Percentiles rank a stretch among this genome's conserved stretches.
Evolutionary conservation across 192 early-diverging fungal genomes (phyloP).

Genomic region (Coemansia sp.): DNA sequence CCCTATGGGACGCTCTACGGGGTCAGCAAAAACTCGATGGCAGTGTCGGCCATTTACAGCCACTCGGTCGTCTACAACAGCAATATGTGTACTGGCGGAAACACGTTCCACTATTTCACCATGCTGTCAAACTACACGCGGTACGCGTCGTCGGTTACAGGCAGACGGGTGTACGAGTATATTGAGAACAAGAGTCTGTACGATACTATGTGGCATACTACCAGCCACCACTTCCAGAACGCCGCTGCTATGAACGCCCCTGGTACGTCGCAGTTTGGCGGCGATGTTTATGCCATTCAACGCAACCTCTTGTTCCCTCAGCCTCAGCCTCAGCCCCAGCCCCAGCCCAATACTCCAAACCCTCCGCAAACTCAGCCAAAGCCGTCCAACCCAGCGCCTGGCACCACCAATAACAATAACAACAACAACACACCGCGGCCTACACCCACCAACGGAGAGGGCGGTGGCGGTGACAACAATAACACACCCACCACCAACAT

Average conservation of each 20-base stretch:
- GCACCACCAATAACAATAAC: neutral
- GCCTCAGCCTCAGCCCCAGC: neutral
- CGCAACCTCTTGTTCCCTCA: neutral
- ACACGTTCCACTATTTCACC: conserved; percentile 22
- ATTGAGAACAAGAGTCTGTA: conserved; percentile 1
- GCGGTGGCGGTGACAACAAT: neutral
- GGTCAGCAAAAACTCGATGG: neutral
- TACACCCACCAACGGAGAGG: neutral
- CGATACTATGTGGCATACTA: neutral
- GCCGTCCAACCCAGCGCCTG: neutral
- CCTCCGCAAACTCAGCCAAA: neutral
- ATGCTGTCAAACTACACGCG: conserved; percentile 30
- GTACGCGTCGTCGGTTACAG: conserved; percentile 8
- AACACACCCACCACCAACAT: too few relatives aligned
- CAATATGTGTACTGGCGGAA: conserved; percentile 15
- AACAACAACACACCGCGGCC: neutral
- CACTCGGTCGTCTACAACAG: conserved; percentile 13
- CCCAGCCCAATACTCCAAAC: neutral
- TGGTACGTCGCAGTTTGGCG: conserved; percentile 5
- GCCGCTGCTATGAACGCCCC: neutral
- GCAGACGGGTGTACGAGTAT: conserved; percentile 13
- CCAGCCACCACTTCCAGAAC: conserved; percentile 10
- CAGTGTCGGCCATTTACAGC: conserved; percentile 26
- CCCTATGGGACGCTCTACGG: conserved; percentile 36
- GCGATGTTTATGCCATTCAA: conserved; percentile 5